Percentiles rank a stretch among this genome's conserved stretches.
Conservation (phyloP, 345 rosid genomes). For the Iberis pinnata region DNA sequence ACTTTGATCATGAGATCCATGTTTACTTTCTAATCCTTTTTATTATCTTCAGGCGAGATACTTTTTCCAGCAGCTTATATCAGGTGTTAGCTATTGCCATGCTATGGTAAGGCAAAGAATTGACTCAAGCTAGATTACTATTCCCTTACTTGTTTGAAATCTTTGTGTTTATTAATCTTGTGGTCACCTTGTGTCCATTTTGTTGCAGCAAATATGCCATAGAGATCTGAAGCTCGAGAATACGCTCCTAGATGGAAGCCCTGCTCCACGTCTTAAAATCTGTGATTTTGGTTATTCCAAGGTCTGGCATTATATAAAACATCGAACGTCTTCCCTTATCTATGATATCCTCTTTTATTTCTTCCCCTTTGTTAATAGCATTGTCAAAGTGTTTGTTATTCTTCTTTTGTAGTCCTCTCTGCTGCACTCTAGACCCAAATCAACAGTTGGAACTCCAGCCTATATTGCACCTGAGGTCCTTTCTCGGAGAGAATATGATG, state of each 20-base stretch:
- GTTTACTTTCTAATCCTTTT: background rate
- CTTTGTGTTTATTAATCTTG: background rate
- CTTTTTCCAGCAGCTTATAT: conserved; percentile 59
- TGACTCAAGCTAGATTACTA: background rate
- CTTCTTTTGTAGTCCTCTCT: conserved; percentile 47
- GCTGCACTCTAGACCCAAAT: conserved; percentile 72
- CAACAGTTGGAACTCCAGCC: conserved; percentile 71
- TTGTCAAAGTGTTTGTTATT: background rate
- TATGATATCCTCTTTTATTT: background rate
- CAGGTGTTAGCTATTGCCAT: conserved; percentile 61
- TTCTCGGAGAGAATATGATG: conserved; percentile 65
- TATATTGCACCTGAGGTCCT: conserved; percentile 78
- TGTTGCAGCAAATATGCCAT: conserved; percentile 54
- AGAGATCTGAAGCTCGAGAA: conserved; percentile 65
- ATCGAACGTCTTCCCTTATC: background rate
- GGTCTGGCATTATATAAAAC: conserved; percentile 25
- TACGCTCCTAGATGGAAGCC: conserved; percentile 59
- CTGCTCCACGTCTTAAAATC: conserved; percentile 58
- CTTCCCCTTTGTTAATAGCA: background rate
- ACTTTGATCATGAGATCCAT: background rate
- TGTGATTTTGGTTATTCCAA: conserved; percentile 73
- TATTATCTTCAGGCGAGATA: conserved; percentile 41
- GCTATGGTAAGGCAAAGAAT: conserved; percentile 35
- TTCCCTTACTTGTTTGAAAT: background rate
- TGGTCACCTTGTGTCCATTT: background rate